Evolutionary conservation across 1,284 basidiomycete species (phyloP).

Genomic region (Lentinula novae-zelandiae): DNA sequence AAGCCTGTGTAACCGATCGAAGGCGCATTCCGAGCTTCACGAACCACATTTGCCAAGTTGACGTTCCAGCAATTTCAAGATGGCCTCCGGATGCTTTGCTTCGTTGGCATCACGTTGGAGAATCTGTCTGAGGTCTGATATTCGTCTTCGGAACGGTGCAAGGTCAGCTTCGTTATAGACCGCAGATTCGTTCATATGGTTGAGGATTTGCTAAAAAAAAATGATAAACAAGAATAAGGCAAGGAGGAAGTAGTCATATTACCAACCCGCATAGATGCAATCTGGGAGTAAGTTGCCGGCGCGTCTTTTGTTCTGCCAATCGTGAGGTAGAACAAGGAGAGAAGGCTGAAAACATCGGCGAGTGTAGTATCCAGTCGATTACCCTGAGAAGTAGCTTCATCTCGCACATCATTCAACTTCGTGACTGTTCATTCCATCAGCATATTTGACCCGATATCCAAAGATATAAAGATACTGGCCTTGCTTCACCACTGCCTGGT

Average conservation of each 20-base stretch:
- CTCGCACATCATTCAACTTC: slow-evolving; percentile 87
- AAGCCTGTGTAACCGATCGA: neutral
- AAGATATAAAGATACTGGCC: slow-evolving; percentile 41
- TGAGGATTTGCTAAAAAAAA: slow-evolving; percentile 76
- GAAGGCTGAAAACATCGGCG: slow-evolving; percentile 88
- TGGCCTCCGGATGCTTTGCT: slow-evolving; percentile 81
- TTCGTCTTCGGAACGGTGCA: slow-evolving; percentile 76
- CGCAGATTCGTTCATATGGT: slow-evolving; percentile 91
- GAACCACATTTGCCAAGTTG: slow-evolving; percentile 91
- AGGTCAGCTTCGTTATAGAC: slow-evolving; percentile 91
- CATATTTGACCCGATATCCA: neutral
- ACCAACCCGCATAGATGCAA: slow-evolving; percentile 90
- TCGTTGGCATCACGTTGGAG: slow-evolving; percentile 80
- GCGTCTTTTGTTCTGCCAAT: slow-evolving; percentile 92
- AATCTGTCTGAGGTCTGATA: slow-evolving; percentile 78
- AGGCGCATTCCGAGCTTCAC: slow-evolving; percentile 29
- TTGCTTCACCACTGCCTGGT: slow-evolving; percentile 94
- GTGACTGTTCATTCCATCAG: slow-evolving; percentile 59
- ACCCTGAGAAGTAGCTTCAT: slow-evolving; percentile 71
- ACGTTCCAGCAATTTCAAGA: slow-evolving; percentile 87
- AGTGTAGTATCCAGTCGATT: slow-evolving; percentile 92
- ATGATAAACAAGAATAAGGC: slow-evolving; percentile 15
- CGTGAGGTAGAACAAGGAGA: slow-evolving; percentile 90
- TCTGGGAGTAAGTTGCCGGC: slow-evolving; percentile 90
- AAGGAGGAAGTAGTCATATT: slow-evolving; percentile 12